Conservation (phyloP, 495 filamentous ascomycete genomes). For the Parathielavia hyrcaniae region DNA sequence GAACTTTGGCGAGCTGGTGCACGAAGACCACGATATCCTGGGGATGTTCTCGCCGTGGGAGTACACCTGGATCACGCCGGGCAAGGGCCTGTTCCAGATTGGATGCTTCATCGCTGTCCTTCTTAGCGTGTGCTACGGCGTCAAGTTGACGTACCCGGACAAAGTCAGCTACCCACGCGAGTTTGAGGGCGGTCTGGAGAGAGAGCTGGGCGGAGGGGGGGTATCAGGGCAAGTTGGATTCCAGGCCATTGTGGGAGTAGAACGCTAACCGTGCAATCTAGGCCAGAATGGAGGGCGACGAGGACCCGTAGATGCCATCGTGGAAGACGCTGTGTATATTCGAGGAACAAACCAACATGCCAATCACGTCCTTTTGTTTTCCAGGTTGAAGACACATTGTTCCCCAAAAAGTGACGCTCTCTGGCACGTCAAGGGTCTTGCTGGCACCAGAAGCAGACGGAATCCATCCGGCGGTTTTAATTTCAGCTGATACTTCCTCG, state of each 20-base stretch:
- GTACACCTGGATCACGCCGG: slow-evolving; percentile 74
- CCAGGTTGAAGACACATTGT: not conserved
- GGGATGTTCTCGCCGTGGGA: slow-evolving; percentile 85
- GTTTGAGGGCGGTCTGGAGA: slow-evolving; percentile 76
- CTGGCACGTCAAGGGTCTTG: too few species aligned
- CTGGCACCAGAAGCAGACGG: too few species aligned
- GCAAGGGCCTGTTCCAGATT: slow-evolving; percentile 65
- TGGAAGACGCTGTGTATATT: slow-evolving; percentile 18
- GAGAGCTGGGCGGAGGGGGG: slow-evolving; percentile 71
- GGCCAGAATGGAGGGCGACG: slow-evolving; percentile 41
- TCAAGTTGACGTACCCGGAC: slow-evolving; percentile 78
- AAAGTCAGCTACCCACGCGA: slow-evolving; percentile 68
- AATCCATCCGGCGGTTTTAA: too few species aligned
- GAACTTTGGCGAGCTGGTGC: slow-evolving; percentile 90
- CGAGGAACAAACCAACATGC: slow-evolving; percentile 2
- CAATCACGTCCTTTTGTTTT: slow-evolving; percentile 5
- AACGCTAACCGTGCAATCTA: slow-evolving; percentile 23
- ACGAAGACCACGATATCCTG: slow-evolving; percentile 95
- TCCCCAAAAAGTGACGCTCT: not conserved
- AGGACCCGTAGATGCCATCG: slow-evolving; percentile 32
- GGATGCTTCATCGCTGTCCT: slow-evolving; percentile 67
- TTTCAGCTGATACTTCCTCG: too few species aligned
- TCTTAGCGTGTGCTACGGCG: slow-evolving; percentile 61
- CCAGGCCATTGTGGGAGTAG: not conserved
- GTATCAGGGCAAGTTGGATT: slow-evolving; percentile 40